Evolutionary conservation across 1,284 basidiomycete species (phyloP).

Genomic region (Caloboletus firmus): DNA sequence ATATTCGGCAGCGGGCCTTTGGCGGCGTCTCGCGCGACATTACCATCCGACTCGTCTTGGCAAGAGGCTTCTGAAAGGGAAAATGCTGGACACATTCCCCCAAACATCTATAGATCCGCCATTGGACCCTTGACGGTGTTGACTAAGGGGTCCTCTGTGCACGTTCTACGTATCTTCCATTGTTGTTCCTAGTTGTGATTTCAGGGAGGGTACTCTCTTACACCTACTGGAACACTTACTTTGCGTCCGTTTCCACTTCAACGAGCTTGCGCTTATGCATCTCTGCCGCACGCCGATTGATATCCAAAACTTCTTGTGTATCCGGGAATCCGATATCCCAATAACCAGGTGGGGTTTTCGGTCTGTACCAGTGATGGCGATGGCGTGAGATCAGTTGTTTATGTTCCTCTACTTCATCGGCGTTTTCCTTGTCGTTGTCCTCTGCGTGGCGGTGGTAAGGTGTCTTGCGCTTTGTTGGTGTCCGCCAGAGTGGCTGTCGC

Average conservation of each 20-base stretch:
- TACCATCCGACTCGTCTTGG: conserved; percentile 36
- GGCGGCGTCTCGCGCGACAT: conserved; percentile 32
- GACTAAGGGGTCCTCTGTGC: conserved; percentile 15
- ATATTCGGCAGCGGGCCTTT: conserved; percentile 26
- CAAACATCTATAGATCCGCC: conserved; percentile 12
- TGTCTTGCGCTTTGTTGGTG: conserved; percentile 44
- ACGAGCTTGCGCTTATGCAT: conserved; percentile 66
- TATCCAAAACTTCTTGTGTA: conserved; percentile 74
- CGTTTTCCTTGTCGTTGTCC: conserved; percentile 26
- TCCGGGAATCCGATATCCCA: conserved; percentile 88
- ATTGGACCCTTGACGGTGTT: conserved; percentile 5
- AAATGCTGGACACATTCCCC: conserved; percentile 34
- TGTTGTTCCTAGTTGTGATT: conserved; percentile 16
- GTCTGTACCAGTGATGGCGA: conserved; percentile 67
- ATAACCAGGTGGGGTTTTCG: conserved; percentile 80
- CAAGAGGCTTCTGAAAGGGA: conserved; percentile 28
- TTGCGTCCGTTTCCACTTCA: conserved; percentile 58
- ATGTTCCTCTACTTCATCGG: conserved; percentile 51
- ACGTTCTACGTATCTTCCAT: conserved; percentile 32
- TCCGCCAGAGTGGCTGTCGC: conserved; percentile 69
- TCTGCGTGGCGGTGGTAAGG: conserved; percentile 1
- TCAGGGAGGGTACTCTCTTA: conserved; percentile 5
- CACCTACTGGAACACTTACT: conserved; percentile 33
- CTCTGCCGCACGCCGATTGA: conserved; percentile 70
- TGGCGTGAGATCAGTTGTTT: conserved; percentile 79